Base-by-base conservation (phyloP, 164 flowering plant genomes). In the Vitis cinerea region DNA sequence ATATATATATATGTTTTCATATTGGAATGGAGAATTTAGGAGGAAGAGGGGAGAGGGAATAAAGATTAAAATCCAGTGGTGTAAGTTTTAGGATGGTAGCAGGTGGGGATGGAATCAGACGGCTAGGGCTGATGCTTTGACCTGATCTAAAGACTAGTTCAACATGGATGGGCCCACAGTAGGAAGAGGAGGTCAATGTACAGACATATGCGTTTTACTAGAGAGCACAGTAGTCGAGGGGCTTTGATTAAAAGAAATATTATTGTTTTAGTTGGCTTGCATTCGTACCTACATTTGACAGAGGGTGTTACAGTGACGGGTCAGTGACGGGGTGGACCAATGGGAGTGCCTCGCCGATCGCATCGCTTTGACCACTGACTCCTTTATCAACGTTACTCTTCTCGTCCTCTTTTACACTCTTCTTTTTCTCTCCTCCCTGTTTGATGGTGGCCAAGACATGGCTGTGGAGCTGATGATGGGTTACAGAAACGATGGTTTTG, bases 381-480 rank as follows among this genome's bases (percentile, higher is more conserved):
- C 59, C 51, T 63, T 74, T 71, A 75, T 65, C 69, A 71, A 62
- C 65, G n/a, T 31, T 53, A 3, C 64, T 61, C 63, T 27, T 69
- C 47, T 16, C 55, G 56, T 56, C 51, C 57, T 58, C 29, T 59
- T 51, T 69, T 62, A 10, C 60, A 17, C 65, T 61, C 29, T 37
- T 59, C 62, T 48, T 44, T 37, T 37, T 64, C 47, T n/a, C 51
- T 54, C 53, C 14, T 10, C 14, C 27, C 57, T 60, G 52, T 64
- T 27, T 67, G 31, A 52, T 74, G 65, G 30, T 74, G 15, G 16
- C 31, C 51, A 56, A 51, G 76, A 27, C 44, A 92, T 92, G 97
- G 97, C 97, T 48, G 89, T 92, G 44, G 90, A 90, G 63, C 82
- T 91, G 65, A 77, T 87, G 83, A 78, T 75, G 83, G 77, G 70